Percentiles rank a stretch among this genome's conserved stretches.
Conservation (phyloP, 306 rosid species). For the Cotoneaster glaucophyllus region DNA sequence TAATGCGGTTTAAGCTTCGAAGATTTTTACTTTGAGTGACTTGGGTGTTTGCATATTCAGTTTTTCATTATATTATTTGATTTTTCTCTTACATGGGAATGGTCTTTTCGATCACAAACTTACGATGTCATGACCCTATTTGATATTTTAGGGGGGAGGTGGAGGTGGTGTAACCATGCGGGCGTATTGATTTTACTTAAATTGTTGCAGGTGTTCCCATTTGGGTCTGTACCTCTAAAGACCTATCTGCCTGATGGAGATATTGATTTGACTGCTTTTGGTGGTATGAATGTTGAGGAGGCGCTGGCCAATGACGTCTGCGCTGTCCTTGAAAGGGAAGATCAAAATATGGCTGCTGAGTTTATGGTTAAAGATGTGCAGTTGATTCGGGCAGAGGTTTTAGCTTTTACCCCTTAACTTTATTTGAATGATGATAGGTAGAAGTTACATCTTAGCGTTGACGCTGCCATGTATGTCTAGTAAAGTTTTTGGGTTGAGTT, state of each 20-base stretch:
- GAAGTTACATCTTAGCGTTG: background rate
- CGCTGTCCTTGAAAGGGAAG: slow-evolving; percentile 58
- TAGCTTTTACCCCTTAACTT: slow-evolving; percentile 1
- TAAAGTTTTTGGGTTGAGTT: background rate
- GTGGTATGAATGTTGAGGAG: slow-evolving; percentile 61
- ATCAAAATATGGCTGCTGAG: slow-evolving; percentile 54
- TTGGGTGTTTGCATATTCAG: background rate
- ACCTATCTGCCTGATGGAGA: slow-evolving; percentile 89
- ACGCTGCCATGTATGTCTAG: background rate
- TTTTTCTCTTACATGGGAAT: background rate
- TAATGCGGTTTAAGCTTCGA: background rate
- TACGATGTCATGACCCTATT: background rate
- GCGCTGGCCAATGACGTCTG: slow-evolving; percentile 62
- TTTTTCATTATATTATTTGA: background rate
- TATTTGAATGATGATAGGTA: background rate
- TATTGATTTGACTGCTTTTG: slow-evolving; percentile 59
- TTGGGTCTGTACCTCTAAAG: slow-evolving; percentile 78
- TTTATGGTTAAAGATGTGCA: slow-evolving; percentile 86
- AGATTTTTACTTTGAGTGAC: background rate
- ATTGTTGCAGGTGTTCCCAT: slow-evolving; percentile 50
- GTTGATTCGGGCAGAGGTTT: slow-evolving; percentile 86
- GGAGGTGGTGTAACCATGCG: background rate
- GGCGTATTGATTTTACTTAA: background rate
- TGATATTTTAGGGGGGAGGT: background rate
- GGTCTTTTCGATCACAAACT: background rate